These are phyloP conservation scores for Exserohilum rostratum DNA, from an alignment of 2,329 filamentous ascomycete species.

Conservation along the genomic window DNA sequence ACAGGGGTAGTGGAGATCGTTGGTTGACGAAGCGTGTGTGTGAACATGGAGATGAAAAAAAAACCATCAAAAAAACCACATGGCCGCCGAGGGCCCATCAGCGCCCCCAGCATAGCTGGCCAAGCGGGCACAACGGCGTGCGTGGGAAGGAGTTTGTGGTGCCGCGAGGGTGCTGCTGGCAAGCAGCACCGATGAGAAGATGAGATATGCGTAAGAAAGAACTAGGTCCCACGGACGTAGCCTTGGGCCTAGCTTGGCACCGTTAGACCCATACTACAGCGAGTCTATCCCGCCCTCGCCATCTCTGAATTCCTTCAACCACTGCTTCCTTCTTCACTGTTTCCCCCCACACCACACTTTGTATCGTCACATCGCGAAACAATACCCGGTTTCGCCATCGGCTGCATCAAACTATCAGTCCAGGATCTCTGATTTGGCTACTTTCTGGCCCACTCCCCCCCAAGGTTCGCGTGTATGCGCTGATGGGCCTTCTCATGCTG, in stretches of 20 bases:
- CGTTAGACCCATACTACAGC: conserved; percentile 24
- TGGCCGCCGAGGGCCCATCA: conserved; percentile 5
- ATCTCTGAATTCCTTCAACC: conserved; percentile 35
- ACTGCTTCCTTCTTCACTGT: conserved; percentile 29
- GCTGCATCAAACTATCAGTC: conserved; percentile 21
- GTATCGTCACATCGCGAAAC: conserved; percentile 13
- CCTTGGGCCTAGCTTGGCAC: conserved; percentile 27
- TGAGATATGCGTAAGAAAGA: conserved; percentile 33
- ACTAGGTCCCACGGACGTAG: conserved; percentile 30
- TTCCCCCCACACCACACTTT: conserved; percentile 20
- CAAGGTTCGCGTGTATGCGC: conserved; percentile 43
- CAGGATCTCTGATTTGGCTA: conserved; percentile 13
- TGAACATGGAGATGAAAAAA: conserved; percentile 15
- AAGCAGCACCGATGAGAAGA: conserved; percentile 25
- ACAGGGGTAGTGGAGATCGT: conserved; percentile 18
- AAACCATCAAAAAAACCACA: conserved; percentile 10
- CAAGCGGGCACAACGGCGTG: conserved; percentile 7
- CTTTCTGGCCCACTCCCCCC: conserved; percentile 23
- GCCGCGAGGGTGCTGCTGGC: conserved; percentile 13
- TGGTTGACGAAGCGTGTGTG: conserved; percentile 16
- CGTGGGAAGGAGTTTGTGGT: conserved; percentile 16
- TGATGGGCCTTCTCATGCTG: conserved; percentile 43
- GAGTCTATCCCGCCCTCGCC: conserved; percentile 24
- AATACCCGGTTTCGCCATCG: conserved; percentile 23
- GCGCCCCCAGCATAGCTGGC: conserved; percentile 4